phyloP scores from a whole-genome alignment of 495 filamentous ascomycete species.

The Hyaloscypha bicolor region DNA sequence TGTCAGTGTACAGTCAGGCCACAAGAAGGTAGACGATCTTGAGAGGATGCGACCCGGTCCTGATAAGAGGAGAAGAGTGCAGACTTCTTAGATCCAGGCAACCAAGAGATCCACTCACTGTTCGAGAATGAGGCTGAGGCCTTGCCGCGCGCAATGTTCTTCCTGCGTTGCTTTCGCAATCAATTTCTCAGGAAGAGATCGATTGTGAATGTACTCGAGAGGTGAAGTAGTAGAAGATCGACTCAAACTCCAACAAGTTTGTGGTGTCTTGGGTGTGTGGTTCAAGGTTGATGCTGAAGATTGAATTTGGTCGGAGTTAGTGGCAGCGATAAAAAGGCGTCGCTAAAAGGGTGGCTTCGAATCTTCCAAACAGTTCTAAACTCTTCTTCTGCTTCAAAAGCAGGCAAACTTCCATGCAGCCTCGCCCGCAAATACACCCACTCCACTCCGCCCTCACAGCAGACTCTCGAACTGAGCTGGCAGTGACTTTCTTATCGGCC shows the following conservation, averaged over 20 bases:
- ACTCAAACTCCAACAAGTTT: not conserved
- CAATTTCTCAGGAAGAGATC: not conserved
- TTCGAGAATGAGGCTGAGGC: slow-evolving; percentile 15
- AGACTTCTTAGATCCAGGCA: not conserved
- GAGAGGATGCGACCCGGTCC: not conserved
- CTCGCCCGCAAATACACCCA: not conserved
- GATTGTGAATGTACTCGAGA: not conserved
- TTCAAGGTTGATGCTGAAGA: not conserved
- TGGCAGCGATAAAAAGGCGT: not conserved
- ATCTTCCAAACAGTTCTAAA: not conserved
- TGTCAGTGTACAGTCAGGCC: not conserved
- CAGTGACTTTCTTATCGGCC: not conserved
- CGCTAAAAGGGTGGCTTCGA: not conserved
- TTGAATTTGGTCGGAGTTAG: not conserved
- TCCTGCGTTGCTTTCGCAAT: not conserved
- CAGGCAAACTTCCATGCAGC: not conserved
- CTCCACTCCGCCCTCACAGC: not conserved
- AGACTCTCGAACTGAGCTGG: not conserved
- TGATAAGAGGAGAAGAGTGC: not conserved
- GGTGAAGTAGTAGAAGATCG: not conserved
- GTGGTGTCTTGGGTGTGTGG: not conserved
- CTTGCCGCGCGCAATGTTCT: slow-evolving; percentile 4
- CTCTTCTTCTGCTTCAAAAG: not conserved
- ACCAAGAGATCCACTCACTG: slow-evolving; percentile 1
- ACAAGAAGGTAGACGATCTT: not conserved